Conservation (phyloP, 257 asterid genomes). For the Solanum medicagineum region DNA sequence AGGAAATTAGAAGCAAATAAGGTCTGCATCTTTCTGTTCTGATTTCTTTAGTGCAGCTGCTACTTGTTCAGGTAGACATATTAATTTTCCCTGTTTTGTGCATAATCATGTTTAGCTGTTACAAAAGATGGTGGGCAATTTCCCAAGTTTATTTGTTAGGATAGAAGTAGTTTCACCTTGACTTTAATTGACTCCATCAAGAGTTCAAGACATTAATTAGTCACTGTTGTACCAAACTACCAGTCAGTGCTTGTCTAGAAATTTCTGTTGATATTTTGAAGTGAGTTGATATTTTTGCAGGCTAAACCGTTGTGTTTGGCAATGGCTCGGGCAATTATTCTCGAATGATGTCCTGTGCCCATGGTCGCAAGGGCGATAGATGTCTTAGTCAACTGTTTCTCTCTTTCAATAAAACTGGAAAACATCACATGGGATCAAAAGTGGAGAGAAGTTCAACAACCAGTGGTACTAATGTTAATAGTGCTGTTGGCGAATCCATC, state of each 20-base stretch:
- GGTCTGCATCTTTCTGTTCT: constrained; percentile 20
- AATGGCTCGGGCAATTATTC: constrained; percentile 46
- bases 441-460: constrained; percentile 41
- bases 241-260: background rate
- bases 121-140: background rate
- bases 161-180: background rate
- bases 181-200: background rate
- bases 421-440: constrained; percentile 37
- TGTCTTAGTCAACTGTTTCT: constrained; percentile 34
- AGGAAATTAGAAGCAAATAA: constrained; percentile 79
- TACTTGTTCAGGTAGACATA: background rate
- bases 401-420: constrained; percentile 63
- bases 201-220: background rate
- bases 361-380: constrained; percentile 56
- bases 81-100: background rate
- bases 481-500: constrained; percentile 20
- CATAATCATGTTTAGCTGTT: background rate
- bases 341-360: constrained; percentile 76
- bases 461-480: constrained; percentile 27
- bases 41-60: background rate
- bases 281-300: constrained; percentile 18
- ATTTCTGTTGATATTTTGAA: background rate
- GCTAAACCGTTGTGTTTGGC: constrained; percentile 74
- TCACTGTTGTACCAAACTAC: background rate
- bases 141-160: background rate